These are phyloP conservation scores for Truncatella angustata DNA, from an alignment of 2,329 filamentous ascomycete genomes.

Conservation along the genomic window DNA sequence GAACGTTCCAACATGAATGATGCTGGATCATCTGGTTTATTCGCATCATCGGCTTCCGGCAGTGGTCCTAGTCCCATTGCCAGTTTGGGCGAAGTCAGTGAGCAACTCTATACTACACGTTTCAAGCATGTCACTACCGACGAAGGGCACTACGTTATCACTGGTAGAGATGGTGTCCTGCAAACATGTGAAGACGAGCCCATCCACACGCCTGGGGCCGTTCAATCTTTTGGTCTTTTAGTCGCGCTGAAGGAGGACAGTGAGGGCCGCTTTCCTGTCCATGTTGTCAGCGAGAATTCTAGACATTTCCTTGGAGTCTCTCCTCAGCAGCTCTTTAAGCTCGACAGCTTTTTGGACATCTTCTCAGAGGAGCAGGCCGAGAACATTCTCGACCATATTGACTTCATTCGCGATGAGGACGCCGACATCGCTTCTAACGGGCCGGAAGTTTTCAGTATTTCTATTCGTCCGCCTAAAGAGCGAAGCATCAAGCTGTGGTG, in stretches of 20 bases:
- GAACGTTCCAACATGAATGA: slow-evolving; percentile 19
- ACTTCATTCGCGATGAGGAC: slow-evolving; percentile 83
- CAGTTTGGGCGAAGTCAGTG: slow-evolving; percentile 21
- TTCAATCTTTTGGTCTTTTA: slow-evolving; percentile 78
- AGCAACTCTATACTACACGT: slow-evolving; percentile 63
- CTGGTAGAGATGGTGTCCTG: slow-evolving; percentile 69
- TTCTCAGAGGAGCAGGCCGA: slow-evolving; percentile 81
- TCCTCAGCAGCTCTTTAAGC: slow-evolving; percentile 70
- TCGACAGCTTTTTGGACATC: slow-evolving; percentile 79
- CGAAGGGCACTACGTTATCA: slow-evolving; percentile 79
- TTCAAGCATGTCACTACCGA: slow-evolving; percentile 78
- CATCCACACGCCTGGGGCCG: slow-evolving; percentile 80
- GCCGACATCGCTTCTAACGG: slow-evolving; percentile 73
- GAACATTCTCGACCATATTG: slow-evolving; percentile 79
- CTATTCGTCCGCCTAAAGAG: slow-evolving; percentile 58
- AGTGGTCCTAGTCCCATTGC: slow-evolving; percentile 12
- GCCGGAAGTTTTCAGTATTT: slow-evolving; percentile 81
- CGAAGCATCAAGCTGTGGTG: slow-evolving; percentile 76
- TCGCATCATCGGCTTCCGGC: too few relatives aligned
- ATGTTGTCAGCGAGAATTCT: slow-evolving; percentile 80
- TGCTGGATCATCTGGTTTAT: slow-evolving; percentile 12
- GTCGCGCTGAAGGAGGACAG: slow-evolving; percentile 70
- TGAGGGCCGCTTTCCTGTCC: slow-evolving; percentile 66
- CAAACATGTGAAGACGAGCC: slow-evolving; percentile 89
- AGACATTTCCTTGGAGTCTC: slow-evolving; percentile 72